Base-by-base conservation (phyloP, 2,329 filamentous ascomycete genomes). In the Chaetomium sp. region DNA sequence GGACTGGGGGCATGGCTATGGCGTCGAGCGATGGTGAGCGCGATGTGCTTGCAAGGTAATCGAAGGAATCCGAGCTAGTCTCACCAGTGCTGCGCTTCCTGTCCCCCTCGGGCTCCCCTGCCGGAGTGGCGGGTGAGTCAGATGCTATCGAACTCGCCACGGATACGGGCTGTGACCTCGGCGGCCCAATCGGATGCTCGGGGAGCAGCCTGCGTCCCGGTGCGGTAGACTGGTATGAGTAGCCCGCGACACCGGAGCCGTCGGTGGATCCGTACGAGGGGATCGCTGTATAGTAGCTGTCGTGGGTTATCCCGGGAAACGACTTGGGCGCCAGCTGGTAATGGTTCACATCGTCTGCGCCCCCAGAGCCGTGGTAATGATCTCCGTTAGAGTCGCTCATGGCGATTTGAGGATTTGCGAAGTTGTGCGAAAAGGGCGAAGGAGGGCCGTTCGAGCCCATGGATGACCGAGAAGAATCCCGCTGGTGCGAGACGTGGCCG, bases 21-120 rank as follows among this genome's bases (percentile, higher is more conserved):
- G 80, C 76, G 74, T 80, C 77, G 73, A 74, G 78, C 75, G 82
- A 78, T 74, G 79, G 88, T 93, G 87, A 93, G 90, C 85, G 87
- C 75, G 85, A 79, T 77, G 85, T 79, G 79, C 67, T 57, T n/a
- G 60, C 56, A 47, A 64, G 54, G 29, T 42, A 8, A n/a, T 63
- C 62, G 38, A 68, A 64, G 60, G 58, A 56, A 51, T 70, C 65
- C 62, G 70, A 70, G 63, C 68, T 25, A 31, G 54, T 76, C 80
- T 81, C 83, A 87, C 85, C 83, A 81, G 80, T 82, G 75, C 81
- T 82, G 72, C 79, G 78, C 73, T 81, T 82, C 64, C 82, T 76
- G 12, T 79, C 75, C 29, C 80, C 76, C 4, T 82, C 83, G 55
- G 79, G 73, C 62, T 87, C 85, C 53, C 80, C 79, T 29, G 81